Evolutionary conservation across 805 yeast species (phyloP), one percentile per base, ranked within the genome.

Genomic region (Priceomyces medius): DNA sequence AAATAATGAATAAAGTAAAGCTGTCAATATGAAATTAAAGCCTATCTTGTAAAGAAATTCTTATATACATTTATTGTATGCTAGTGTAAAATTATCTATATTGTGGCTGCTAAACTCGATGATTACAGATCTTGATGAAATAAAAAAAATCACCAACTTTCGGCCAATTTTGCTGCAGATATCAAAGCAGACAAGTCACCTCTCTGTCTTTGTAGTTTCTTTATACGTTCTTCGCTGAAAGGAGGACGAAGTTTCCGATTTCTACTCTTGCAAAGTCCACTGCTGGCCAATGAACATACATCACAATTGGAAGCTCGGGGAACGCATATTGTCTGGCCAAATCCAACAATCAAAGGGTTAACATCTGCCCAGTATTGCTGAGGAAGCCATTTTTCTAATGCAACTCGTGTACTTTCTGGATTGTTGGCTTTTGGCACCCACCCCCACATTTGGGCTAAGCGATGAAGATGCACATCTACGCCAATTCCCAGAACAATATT

Each of bases 381-480:
- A 0, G 95, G 90, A 8, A 90, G 63, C 93, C 95, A 86, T 18
- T 66, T 59, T 55, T 90, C 85, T 31, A 90, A 63, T 32, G 74
- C 81, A 20, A 68, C 53, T 17, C 98, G 63, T 0, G 96, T 86
- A 21, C 73, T 71, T 48, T 90, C 97, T 0, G 97, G 96, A 10
- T 80, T 83, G 32, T 73, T 65, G 10, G 73, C 66, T 17, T 55
- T 54, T 3, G 59, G 53, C 2, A 80, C 85, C 97, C 97, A 89
- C 21, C 76, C 73, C 85, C 89, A 88, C 80, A 84, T 75, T 43
- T 79, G 80, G 0, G 89, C 80, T 44, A 89, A 66, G 40, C 98
- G 68, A 51, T 86, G 90, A 40, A 90, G 80, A 60, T 90, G 98
- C 2, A 88, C 90, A 58, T 90, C 98, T 8, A 90, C 97, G 7